These are phyloP conservation scores for Metschnikowia arizonensis DNA, from an alignment of 805 yeast genomes.

Conservation along the genomic window DNA sequence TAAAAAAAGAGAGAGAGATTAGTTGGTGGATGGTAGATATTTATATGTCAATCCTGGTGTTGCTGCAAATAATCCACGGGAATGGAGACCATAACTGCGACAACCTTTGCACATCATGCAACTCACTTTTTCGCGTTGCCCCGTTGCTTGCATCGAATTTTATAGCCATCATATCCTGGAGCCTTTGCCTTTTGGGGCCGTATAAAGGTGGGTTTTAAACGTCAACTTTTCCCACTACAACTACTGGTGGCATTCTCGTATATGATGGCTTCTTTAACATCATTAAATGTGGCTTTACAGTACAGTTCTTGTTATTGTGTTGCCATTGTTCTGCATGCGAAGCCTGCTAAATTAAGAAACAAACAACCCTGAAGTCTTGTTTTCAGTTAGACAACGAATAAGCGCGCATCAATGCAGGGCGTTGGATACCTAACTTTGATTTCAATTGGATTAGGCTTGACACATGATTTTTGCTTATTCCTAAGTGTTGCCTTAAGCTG, in stretches of 20 bases:
- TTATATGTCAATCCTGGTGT: background rate
- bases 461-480: background rate
- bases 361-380: background rate
- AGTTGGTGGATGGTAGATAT: background rate
- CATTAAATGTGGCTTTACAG: too few relatives aligned
- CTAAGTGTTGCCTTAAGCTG: background rate
- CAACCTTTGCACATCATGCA: conserved; percentile 2
- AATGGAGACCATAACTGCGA: background rate
- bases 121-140: conserved; percentile 1
- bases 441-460: background rate
- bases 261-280: too few relatives aligned
- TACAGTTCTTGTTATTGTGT: background rate
- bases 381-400: background rate
- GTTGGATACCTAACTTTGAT: background rate
- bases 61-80: background rate
- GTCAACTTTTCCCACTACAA: background rate
- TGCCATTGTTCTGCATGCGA: background rate
- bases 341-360: background rate
- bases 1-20: background rate
- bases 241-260: background rate
- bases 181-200: too few relatives aligned
- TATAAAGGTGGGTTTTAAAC: too few relatives aligned
- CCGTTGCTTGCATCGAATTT: too few relatives aligned
- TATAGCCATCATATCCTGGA: too few relatives aligned
- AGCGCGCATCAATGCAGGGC: background rate